Conservation (phyloP, 2,329 filamentous ascomycete genomes). For the Hypoxylon sp. region DNA sequence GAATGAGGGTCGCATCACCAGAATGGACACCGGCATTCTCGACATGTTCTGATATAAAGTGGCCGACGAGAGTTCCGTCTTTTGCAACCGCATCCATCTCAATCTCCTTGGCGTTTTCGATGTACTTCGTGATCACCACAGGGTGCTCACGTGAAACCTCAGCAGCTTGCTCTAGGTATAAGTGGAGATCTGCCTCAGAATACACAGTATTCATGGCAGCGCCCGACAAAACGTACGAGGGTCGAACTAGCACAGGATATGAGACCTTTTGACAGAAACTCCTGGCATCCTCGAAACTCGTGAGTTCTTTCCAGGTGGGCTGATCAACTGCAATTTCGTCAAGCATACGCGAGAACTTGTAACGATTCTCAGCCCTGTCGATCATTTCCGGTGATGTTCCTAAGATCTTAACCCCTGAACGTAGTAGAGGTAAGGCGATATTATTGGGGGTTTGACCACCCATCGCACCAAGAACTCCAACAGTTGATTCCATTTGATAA, state of each 20-base stretch:
- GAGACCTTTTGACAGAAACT: slow-evolving; percentile 89
- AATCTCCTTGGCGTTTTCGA: slow-evolving; percentile 99
- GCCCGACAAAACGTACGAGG: slow-evolving; percentile 96
- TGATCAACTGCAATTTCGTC: slow-evolving; percentile 96
- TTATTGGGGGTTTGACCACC: slow-evolving; percentile 98
- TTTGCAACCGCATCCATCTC: slow-evolving; percentile 99
- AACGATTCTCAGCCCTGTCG: slow-evolving; percentile 95
- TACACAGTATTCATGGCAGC: slow-evolving; percentile 99
- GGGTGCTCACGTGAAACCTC: slow-evolving; percentile 96
- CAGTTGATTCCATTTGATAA: slow-evolving; percentile 86
- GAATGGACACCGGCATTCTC: slow-evolving; percentile 99
- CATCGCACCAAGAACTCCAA: slow-evolving; percentile 93
- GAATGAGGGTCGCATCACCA: slow-evolving; percentile 94
- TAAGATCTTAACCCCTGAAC: slow-evolving; percentile 90
- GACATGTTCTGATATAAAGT: slow-evolving; percentile 98
- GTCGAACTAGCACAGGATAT: slow-evolving; percentile 94
- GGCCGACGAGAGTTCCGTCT: slow-evolving; percentile 89
- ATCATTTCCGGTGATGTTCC: slow-evolving; percentile 99
- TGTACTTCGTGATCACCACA: slow-evolving; percentile 99
- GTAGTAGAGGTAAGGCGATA: slow-evolving; percentile 90
- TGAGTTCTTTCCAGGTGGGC: slow-evolving; percentile 97
- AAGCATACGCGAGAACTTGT: slow-evolving; percentile 98
- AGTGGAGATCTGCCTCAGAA: slow-evolving; percentile 91
- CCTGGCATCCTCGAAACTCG: slow-evolving; percentile 91
- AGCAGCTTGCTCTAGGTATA: slow-evolving; percentile 89